Conservation (phyloP, 2,329 filamentous ascomycete species). For the Juglanconis juglandina region DNA sequence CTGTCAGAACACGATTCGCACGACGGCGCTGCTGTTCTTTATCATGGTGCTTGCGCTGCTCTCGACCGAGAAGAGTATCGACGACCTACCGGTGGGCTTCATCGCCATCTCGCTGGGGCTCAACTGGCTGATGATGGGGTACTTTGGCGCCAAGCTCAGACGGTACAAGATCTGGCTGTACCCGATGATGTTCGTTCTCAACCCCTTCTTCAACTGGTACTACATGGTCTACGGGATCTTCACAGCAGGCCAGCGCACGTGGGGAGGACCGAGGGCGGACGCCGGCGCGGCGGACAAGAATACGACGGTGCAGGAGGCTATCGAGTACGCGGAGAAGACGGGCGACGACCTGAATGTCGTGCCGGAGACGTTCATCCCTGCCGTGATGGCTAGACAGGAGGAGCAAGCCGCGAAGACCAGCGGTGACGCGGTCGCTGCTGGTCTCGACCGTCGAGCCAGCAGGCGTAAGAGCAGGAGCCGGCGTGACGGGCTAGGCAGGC, state of each 20-base stretch:
- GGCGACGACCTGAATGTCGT: constrained; percentile 90
- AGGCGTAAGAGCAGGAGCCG: constrained; percentile 13
- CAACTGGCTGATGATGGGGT: constrained; percentile 94
- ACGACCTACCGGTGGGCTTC: constrained; percentile 84
- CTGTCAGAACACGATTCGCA: constrained; percentile 94
- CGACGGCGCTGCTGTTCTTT: constrained; percentile 89
- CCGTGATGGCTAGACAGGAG: constrained; percentile 47
- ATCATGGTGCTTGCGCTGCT: constrained; percentile 85
- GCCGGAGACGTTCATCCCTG: constrained; percentile 74
- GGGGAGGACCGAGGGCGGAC: constrained; percentile 90
- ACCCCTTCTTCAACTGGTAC: constrained; percentile 96
- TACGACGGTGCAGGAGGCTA: constrained; percentile 78
- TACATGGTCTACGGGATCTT: constrained; percentile 98
- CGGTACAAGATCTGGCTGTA: constrained; percentile 95
- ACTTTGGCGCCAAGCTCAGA: constrained; percentile 82
- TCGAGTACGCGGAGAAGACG: constrained; percentile 70
- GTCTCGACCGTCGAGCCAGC: constrained; percentile 2
- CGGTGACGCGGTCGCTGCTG: not conserved
- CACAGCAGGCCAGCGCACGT: constrained; percentile 89
- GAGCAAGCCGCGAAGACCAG: constrained; percentile 23
- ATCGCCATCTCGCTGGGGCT: constrained; percentile 88
- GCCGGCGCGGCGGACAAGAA: constrained; percentile 73
- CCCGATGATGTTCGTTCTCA: constrained; percentile 90
- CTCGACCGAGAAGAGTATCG: constrained; percentile 74
- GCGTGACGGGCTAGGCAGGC: constrained; percentile 41